These are phyloP conservation scores for Allantophomopsis cytisporea DNA, from an alignment of 2,329 filamentous ascomycete genomes.

Conservation along the genomic window DNA sequence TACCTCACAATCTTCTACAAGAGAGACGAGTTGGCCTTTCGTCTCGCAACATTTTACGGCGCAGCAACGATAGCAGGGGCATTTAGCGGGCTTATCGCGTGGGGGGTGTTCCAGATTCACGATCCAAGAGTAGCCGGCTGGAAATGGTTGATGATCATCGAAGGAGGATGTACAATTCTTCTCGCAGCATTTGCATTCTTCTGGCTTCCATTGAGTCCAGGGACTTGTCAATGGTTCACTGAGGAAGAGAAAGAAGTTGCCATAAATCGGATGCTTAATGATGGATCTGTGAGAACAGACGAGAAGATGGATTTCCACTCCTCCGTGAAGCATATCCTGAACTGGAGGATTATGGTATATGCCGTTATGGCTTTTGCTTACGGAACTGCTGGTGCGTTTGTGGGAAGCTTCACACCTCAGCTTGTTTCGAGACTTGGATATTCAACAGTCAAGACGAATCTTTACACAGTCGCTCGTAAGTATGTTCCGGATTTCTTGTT, in stretches of 20 bases:
- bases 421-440: constrained; percentile 30
- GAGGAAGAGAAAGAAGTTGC: constrained; percentile 21
- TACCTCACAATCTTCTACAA: constrained; percentile 36
- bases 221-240: constrained; percentile 6
- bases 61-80: constrained; percentile 24
- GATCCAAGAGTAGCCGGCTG: constrained; percentile 29
- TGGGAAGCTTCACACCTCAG: constrained; percentile 32
- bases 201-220: constrained; percentile 3
- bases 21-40: constrained; percentile 24
- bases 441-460: constrained; percentile 28
- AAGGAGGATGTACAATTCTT: constrained; percentile 22
- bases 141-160: constrained; percentile 30
- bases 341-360: constrained; percentile 27
- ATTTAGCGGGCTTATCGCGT: constrained; percentile 24
- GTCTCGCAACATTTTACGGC: constrained; percentile 28
- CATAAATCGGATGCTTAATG: constrained; percentile 25
- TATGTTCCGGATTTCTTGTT: constrained; percentile 25
- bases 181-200: constrained; percentile 11
- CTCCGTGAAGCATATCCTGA: constrained; percentile 27
- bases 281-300: constrained; percentile 25
- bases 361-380: constrained; percentile 31
- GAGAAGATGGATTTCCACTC: constrained; percentile 23
- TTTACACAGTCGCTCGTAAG: constrained; percentile 43
- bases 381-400: constrained; percentile 29
- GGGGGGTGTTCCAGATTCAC: constrained; percentile 28